Conservation (phyloP, 306 rosid species). For the Biancaea sappan region DNA sequence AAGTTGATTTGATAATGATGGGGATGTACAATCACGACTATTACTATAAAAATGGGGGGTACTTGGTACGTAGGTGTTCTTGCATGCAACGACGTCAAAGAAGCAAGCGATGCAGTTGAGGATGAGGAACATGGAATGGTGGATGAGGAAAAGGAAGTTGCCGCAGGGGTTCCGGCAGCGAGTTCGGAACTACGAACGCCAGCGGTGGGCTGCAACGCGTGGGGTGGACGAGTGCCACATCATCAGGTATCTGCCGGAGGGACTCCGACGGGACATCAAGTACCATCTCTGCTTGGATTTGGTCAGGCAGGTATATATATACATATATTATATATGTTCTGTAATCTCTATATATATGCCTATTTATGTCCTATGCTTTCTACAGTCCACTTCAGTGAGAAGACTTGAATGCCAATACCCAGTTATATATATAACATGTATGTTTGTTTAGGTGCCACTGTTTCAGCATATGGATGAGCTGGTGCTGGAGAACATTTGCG, state of each 20-base stretch:
- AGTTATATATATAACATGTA: too few relatives aligned
- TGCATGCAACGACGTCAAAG: slow-evolving; percentile 90
- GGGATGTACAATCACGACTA: too few relatives aligned
- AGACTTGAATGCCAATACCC: too few relatives aligned
- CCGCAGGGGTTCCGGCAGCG: slow-evolving; percentile 77
- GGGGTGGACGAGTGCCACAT: slow-evolving; percentile 89
- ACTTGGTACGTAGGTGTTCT: slow-evolving; percentile 90
- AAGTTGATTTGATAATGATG: too few relatives aligned
- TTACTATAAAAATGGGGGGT: not conserved
- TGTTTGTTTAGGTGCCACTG: slow-evolving; percentile 81
- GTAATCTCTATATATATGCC: too few relatives aligned
- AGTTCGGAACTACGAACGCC: slow-evolving; percentile 85
- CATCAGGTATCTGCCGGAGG: slow-evolving; percentile 81
- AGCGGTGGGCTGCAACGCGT: slow-evolving; percentile 89
- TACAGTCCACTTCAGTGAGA: too few relatives aligned
- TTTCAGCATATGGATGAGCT: slow-evolving; percentile 95
- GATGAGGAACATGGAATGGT: slow-evolving; percentile 97
- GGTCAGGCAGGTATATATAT: slow-evolving; percentile 78
- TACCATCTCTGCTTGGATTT: slow-evolving; percentile 91
- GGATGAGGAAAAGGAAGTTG: slow-evolving; percentile 87
- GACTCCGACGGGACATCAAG: slow-evolving; percentile 88
- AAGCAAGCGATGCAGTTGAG: slow-evolving; percentile 87
- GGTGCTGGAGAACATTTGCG: slow-evolving; percentile 89
- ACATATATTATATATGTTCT: too few relatives aligned
- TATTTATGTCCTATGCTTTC: too few relatives aligned